Conservation (phyloP, 1,284 basidiomycete genomes). For the Malassezia arunalokei region DNA sequence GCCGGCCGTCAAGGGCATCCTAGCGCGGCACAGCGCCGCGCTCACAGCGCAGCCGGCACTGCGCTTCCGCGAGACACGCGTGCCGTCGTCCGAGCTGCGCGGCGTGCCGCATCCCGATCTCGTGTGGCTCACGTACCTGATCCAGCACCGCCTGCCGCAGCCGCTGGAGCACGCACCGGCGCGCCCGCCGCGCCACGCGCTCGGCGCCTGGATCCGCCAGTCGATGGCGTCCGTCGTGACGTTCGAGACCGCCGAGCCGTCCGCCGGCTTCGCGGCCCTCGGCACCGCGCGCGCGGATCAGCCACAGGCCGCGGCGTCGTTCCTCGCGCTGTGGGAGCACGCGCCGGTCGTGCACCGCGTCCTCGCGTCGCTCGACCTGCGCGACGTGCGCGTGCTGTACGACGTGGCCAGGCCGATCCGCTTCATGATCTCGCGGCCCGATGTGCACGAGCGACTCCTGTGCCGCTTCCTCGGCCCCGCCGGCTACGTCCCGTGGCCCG, state of each 20-base stretch:
- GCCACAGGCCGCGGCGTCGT: not conserved
- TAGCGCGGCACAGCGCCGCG: not conserved
- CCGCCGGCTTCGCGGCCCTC: conserved; percentile 28
- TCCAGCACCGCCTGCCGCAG: not conserved
- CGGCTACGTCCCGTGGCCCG: conserved; percentile 30
- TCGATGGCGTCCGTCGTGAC: conserved; percentile 8
- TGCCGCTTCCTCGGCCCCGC: conserved; percentile 30
- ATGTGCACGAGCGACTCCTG: conserved; percentile 28
- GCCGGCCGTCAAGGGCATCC: conserved; percentile 2
- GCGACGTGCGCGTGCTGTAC: conserved; percentile 34
- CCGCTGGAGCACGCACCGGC: not conserved
- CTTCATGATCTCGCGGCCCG: conserved; percentile 19
- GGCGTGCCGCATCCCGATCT: conserved; percentile 1
- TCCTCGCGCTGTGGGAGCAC: not conserved
- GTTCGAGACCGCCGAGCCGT: conserved; percentile 18
- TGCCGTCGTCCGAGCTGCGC: not conserved
- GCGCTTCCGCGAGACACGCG: not conserved
- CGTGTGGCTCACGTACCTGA: conserved; percentile 4
- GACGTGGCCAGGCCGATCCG: conserved; percentile 31
- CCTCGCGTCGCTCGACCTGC: conserved; percentile 28
- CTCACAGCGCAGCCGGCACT: conserved; percentile 3
- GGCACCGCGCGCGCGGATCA: conserved; percentile 22
- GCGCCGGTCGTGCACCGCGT: conserved; percentile 23
- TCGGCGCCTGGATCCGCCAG: not conserved
- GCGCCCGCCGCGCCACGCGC: not conserved